phyloP scores from a whole-genome alignment of 2,329 filamentous ascomycete species.

The Didymella glomerata region DNA sequence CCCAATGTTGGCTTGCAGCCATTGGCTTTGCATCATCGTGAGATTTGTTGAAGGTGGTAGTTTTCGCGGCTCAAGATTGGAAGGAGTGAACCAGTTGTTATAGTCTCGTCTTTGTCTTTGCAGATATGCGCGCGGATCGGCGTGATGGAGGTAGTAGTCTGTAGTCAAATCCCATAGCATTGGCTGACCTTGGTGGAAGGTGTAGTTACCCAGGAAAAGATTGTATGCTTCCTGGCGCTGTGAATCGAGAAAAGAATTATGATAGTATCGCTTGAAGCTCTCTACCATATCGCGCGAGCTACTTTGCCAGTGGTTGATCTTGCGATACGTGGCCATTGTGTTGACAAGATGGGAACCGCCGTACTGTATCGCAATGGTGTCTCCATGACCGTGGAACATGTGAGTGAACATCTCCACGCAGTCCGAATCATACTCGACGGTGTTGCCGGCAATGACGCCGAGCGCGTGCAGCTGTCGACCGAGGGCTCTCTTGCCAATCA shows the following conservation, averaged over 20 bases:
- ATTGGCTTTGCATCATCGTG: constrained; percentile 43
- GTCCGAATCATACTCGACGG: constrained; percentile 92
- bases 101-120: constrained; percentile 73
- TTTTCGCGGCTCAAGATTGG: constrained; percentile 70
- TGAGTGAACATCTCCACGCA: constrained; percentile 95
- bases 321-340: constrained; percentile 98
- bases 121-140: constrained; percentile 78
- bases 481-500: constrained; percentile 92
- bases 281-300: constrained; percentile 99
- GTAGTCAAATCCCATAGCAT: constrained; percentile 97
- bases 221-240: constrained; percentile 98
- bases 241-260: constrained; percentile 97
- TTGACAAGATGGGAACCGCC: constrained; percentile 97
- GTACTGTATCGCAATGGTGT: constrained; percentile 97
- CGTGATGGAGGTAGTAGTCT: constrained; percentile 95
- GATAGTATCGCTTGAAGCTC: constrained; percentile 98
- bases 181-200: constrained; percentile 83
- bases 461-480: constrained; percentile 92
- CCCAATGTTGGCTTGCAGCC: constrained; percentile 53
- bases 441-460: constrained; percentile 80
- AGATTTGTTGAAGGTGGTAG: constrained; percentile 62
- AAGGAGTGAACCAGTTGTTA: constrained; percentile 86
- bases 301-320: constrained; percentile 98
- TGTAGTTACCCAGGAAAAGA: constrained; percentile 94
- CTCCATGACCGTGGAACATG: constrained; percentile 96